Base-by-base conservation (phyloP, 371 early-diverging fungal species). In the Mortierella sp. region DNA sequence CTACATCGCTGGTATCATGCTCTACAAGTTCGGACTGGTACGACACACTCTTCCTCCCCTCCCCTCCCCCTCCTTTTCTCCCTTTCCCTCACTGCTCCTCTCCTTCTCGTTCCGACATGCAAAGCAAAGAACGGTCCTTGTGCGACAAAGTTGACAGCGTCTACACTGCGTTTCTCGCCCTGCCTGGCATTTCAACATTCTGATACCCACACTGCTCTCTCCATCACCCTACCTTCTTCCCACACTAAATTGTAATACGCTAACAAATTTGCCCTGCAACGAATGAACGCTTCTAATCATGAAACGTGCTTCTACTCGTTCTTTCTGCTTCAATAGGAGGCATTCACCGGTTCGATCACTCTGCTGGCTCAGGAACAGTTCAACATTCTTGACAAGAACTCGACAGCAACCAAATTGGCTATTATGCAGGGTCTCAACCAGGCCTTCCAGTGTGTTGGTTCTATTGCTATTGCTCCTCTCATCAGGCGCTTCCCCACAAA, bases 1-100 rank as follows among this genome's bases (percentile, higher is more conserved):
- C 46, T 84, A 84, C 60, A 78, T 82, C 65, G 14, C 50, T 21
- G 85, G 85, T 30, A 84, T 84, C 63, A 84, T 84, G 85, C 31
- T 71, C 58, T 78, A 81, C 65, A 81, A 81, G 78, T 84, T 84
- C 55, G 82, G 78, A n/a, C 57, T 81, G 52, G 85, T 83, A 70
- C 61, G 67, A 7, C 34, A 34, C 34, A 7, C 34, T 34, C 34
- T 10, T 10, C 10, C 34, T 10, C 34, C 23, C 2, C 70, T 42
- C 47, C 28, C 31, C 34, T 55, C 24, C 50, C 64, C 45, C 64
- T 80, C 23, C 56, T 67, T 30, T 34, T 49, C 34, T 51, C 78
- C 53, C 56, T 78, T n/a, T 53, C 3, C 21, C n/a, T 45, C 4
- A 3, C 14, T 28, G 2, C 24, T 2, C 46, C 26, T 27, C 21